phyloP scores from a whole-genome alignment of 129 eudicot genomes.

The Saposhnikovia divaricata region DNA sequence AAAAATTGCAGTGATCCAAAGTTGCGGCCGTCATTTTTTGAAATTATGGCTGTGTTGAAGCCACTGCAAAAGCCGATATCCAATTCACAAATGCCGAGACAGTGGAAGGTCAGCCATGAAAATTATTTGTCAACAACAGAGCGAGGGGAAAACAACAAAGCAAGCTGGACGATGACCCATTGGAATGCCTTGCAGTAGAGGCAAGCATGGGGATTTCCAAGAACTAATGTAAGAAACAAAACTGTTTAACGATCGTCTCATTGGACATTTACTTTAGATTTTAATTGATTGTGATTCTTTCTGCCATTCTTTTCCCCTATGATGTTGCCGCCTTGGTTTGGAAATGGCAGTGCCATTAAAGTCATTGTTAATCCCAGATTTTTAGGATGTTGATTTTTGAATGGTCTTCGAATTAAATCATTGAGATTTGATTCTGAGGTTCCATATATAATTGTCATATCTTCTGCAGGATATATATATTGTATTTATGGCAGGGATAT shows the following conservation, averaged over 20 bases:
- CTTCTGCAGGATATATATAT: too few relatives aligned
- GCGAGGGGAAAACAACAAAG: not conserved
- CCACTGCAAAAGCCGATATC: too few relatives aligned
- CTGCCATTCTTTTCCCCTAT: conserved; percentile 13
- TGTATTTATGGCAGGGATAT: too few relatives aligned
- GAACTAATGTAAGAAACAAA: not conserved
- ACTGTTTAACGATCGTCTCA: not conserved
- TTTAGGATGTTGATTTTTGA: too few relatives aligned
- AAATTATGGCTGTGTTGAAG: too few relatives aligned
- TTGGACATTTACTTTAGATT: conserved; percentile 8
- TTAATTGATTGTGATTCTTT: conserved; percentile 20
- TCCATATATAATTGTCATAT: too few relatives aligned
- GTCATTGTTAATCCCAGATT: too few relatives aligned
- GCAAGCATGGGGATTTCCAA: conserved; percentile 16
- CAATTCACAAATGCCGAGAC: too few relatives aligned
- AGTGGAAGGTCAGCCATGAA: not conserved
- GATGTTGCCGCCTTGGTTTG: not conserved
- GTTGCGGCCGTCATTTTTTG: too few relatives aligned
- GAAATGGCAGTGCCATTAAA: not conserved
- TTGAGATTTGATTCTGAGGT: too few relatives aligned
- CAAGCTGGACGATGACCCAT: conserved; percentile 1
- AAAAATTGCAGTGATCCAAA: too few relatives aligned
- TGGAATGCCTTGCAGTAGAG: conserved; percentile 22
- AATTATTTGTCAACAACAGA: conserved; percentile 1
- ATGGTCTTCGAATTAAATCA: too few relatives aligned